Conservation (phyloP, 805 yeast genomes). For the Tetrapisispora taiwanensis region DNA sequence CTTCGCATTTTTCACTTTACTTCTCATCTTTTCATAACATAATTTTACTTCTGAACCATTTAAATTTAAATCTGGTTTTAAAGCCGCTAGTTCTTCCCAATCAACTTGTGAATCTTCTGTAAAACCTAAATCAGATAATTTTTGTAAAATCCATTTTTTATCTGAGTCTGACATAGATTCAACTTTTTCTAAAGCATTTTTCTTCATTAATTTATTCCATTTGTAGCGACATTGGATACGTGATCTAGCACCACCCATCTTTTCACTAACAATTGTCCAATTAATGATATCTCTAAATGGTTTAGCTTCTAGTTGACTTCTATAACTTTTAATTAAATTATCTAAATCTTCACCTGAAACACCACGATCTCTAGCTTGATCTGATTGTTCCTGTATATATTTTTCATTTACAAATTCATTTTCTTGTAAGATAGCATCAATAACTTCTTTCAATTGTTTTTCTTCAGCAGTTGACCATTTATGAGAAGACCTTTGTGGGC, state of each 20-base stretch:
- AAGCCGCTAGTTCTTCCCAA: constrained; percentile 45
- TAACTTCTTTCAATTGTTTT: constrained; percentile 43
- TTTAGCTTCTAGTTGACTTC: constrained; percentile 9
- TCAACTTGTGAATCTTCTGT: constrained; percentile 36
- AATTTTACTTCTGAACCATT: constrained; percentile 49
- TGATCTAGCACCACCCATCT: constrained; percentile 80
- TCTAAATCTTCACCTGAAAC: constrained; percentile 10
- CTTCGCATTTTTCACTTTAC: constrained; percentile 39
- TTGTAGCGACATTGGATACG: constrained; percentile 93
- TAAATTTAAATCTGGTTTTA: constrained; percentile 41
- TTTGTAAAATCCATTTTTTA: constrained; percentile 39
- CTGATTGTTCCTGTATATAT: constrained; percentile 9
- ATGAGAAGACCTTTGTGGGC: constrained; percentile 59
- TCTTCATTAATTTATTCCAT: constrained; percentile 73
- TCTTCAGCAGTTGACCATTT: constrained; percentile 79
- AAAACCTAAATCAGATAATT: constrained; percentile 36
- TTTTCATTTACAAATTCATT: constrained; percentile 10
- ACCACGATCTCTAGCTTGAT: constrained; percentile 3
- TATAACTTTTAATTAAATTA: constrained; percentile 9
- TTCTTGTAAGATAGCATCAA: constrained; percentile 38
- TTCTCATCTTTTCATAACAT: constrained; percentile 52
- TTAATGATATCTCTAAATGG: constrained; percentile 44
- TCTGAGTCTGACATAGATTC: constrained; percentile 38
- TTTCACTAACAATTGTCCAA: constrained; percentile 87
- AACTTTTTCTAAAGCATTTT: constrained; percentile 41